Evolutionary conservation across 2,329 filamentous ascomycete species (phyloP), one percentile per base, ranked within the genome.

Genomic region (Zymoseptoria brevis): DNA sequence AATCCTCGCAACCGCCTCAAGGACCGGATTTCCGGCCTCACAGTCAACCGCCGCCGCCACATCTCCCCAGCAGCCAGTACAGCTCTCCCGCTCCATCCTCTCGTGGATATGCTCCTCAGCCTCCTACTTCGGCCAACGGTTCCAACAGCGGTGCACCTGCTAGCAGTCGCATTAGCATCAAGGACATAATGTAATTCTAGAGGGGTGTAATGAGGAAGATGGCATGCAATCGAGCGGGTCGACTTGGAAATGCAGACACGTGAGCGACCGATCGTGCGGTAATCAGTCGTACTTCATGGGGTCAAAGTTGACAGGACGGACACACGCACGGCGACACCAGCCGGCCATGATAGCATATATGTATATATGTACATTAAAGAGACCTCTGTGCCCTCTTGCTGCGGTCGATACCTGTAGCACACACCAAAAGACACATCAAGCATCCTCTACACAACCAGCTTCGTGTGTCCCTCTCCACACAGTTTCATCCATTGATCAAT

Each of bases 91-190:
- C 63, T 66, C 16, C 57, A 53, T 11, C 54, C 60, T 19, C 59
- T n/a, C 35, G 35, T 45, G 35, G 35, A n/a, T 7, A 59, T 19
- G 19, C 58, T 26, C 54, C 57, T 50, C 58, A 62, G 48, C 57
- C 55, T 50, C 57, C 55, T 51, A 59, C 60, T 22, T 66, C 63
- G 24, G 62, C 62, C 8, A 58, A 58, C 48, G 54, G 60, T 19
- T 53, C 53, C 11, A 59, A 60, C 35, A 60, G 65, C 51, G 62
- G 62, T 2, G 50, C 30, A 49, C 50, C 58, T 13, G 61, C 62
- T 35, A 68, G 65, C 60, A 67, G 66, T 54, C 64, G 72, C 59
- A 74, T 74, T 59, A 73, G 71, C 60, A 74, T 74, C 59, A 67
- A 71, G 60, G 71, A 74, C 57, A 73, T 74, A 48, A 74, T 74